phyloP scores from a whole-genome alignment of 2,329 filamentous ascomycete genomes.

The Neonectria ditissima region DNA sequence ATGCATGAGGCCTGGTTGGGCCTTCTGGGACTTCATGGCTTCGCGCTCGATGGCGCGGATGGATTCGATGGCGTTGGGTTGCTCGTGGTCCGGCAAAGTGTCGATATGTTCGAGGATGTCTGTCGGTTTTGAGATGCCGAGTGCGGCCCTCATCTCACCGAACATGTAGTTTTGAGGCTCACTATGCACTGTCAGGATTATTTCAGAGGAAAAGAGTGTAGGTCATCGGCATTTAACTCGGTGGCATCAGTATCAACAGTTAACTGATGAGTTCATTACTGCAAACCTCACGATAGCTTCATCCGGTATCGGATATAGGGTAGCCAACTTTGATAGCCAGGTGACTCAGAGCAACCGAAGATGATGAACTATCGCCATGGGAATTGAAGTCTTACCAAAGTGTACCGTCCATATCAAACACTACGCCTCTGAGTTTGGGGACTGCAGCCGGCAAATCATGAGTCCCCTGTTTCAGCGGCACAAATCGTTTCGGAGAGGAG shows the following conservation, averaged over 20 bases:
- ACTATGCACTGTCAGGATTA: constrained; percentile 57
- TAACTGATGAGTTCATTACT: background rate
- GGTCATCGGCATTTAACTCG: background rate
- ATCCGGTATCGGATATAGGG: background rate
- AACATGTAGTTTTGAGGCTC: constrained; percentile 98
- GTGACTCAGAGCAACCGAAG: background rate
- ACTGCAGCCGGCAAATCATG: constrained; percentile 46
- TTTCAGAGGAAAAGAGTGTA: background rate
- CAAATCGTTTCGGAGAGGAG: constrained; percentile 62
- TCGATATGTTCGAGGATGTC: constrained; percentile 95
- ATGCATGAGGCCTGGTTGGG: constrained; percentile 81
- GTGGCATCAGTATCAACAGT: background rate
- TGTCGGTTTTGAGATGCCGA: constrained; percentile 76
- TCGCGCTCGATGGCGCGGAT: constrained; percentile 83
- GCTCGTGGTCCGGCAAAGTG: constrained; percentile 70
- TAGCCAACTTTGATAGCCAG: background rate
- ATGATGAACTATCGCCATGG: background rate
- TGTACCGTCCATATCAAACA: constrained; percentile 97
- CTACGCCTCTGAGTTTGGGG: constrained; percentile 67
- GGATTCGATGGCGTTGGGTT: constrained; percentile 74
- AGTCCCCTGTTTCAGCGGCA: constrained; percentile 61
- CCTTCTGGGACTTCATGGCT: constrained; percentile 83
- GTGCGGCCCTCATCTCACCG: constrained; percentile 79
- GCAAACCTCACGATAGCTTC: background rate
- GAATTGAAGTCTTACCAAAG: constrained; percentile 74